Conservation (phyloP, 176 grass and related monocot genomes). For the Cymbopogon citratus region DNA sequence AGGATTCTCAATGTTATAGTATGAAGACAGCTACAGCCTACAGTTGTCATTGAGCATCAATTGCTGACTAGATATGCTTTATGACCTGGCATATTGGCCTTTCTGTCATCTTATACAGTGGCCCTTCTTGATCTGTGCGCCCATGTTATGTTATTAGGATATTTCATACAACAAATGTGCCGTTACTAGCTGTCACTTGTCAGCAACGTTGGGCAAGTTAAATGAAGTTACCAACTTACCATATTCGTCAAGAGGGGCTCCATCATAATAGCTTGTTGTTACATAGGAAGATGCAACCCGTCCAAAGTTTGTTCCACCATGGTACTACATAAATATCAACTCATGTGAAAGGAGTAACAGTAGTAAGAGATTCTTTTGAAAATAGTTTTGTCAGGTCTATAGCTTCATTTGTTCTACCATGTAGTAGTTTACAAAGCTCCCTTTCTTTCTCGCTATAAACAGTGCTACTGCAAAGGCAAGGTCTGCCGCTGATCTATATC, state of each 20-base stretch:
- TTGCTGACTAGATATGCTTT: not conserved
- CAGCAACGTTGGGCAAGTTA: not conserved
- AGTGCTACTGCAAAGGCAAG: constrained; percentile 68
- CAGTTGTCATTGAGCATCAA: not conserved
- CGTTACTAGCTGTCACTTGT: not conserved
- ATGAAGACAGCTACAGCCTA: not conserved
- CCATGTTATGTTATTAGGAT: not conserved
- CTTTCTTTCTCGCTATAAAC: constrained; percentile 74
- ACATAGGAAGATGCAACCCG: constrained; percentile 79
- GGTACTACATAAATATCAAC: constrained; percentile 54
- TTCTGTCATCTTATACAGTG: not conserved
- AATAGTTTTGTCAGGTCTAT: not conserved
- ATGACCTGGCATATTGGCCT: not conserved
- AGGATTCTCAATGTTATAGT: not conserved
- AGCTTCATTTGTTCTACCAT: constrained; percentile 49
- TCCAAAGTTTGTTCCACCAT: constrained; percentile 95
- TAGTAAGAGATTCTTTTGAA: not conserved
- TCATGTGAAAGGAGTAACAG: constrained; percentile 5
- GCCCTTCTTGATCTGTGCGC: not conserved
- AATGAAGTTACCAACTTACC: constrained; percentile 52
- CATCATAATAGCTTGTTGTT: constrained; percentile 85
- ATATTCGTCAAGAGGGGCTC: constrained; percentile 93
- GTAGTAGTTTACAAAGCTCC: constrained; percentile 96
- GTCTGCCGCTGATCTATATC: constrained; percentile 56
- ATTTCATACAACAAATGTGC: not conserved